Percentiles rank a stretch among this genome's conserved stretches.
These are phyloP conservation scores for Suillus clintonianus DNA, from an alignment of 768 basidiomycete species.

Conservation along the genomic window DNA sequence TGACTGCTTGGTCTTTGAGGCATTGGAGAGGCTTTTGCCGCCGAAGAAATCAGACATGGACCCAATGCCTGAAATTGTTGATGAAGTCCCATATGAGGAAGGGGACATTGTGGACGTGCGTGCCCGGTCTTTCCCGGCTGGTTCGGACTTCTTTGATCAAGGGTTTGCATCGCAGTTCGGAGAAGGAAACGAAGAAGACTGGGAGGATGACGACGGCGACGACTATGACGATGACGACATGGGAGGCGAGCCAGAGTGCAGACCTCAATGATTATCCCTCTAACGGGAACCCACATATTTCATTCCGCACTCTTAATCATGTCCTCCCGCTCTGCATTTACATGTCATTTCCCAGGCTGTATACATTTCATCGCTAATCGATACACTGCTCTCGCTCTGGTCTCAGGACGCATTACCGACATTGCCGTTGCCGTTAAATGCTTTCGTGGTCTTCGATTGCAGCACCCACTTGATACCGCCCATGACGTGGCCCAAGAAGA, in stretches of 20 bases:
- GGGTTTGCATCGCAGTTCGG: slow-evolving; percentile 72
- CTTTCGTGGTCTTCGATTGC: slow-evolving; percentile 68
- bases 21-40: slow-evolving; percentile 66
- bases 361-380: slow-evolving; percentile 28
- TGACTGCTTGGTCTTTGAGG: slow-evolving; percentile 41
- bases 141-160: slow-evolving; percentile 76
- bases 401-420: slow-evolving; percentile 50
- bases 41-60: slow-evolving; percentile 76
- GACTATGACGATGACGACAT: slow-evolving; percentile 44
- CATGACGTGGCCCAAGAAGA: slow-evolving; percentile 72
- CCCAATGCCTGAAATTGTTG: slow-evolving; percentile 70
- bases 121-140: slow-evolving; percentile 74
- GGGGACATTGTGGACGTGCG: slow-evolving; percentile 83
- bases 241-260: slow-evolving; percentile 58
- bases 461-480: slow-evolving; percentile 77
- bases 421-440: slow-evolving; percentile 58
- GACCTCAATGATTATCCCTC: slow-evolving; percentile 46
- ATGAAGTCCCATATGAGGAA: slow-evolving; percentile 72
- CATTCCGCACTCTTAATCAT: slow-evolving; percentile 16
- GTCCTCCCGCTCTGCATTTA: slow-evolving; percentile 23
- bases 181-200: slow-evolving; percentile 66
- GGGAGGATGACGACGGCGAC: slow-evolving; percentile 73
- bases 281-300: slow-evolving; percentile 11
- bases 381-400: slow-evolving; percentile 6
- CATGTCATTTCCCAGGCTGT: slow-evolving; percentile 22